Evolutionary conservation across 148 eudicot species (phyloP), one percentile per base, ranked within the genome.

Genomic region (Rhododendron simsii): DNA sequence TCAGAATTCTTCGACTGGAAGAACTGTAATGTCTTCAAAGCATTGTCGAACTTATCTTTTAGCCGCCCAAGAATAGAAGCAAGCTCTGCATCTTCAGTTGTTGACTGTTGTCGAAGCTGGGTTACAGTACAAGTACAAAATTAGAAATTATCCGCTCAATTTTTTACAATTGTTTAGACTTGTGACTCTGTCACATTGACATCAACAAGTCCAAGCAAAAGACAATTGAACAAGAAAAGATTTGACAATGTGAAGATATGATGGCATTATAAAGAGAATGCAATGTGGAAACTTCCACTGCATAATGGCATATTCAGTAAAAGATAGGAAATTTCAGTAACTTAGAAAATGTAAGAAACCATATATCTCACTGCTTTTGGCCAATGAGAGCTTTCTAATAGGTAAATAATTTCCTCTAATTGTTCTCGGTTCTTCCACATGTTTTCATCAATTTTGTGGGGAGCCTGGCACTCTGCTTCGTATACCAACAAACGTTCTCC

Each of bases 371-470:
- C 99, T 92, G 39, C 86, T 84, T 85, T 45, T 59, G 99, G 98
- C 98, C 95, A 94, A 86, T 93, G 89, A 82, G 98, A 88, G 65
- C 79, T 88, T 53, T 95, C 98, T 67, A 97, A 89, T 86, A 97
- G 85, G 88, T 85, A 95, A 74, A 97, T 84, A 82, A 97, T 93
- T 89, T 95, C 96, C 89, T 97, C 99, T 37, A 97, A 89, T 83
- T 97, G 92, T 89, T 97, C 99, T 50, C 99, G 90, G 85, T 97
- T 97, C 92, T 94, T 97, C 98, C 98, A 97, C 98, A 97, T 92
- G 86, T 97, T 97, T 91, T 97, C 98, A 86, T 97, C 99, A 81
- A 97, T 92, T 88, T 97, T 97, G 86, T 94, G 98, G 14, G 99
- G 99, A 86, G 98, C 93, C 75, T 92, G 83, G 69, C 86, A 28